Conservation (phyloP, 805 yeast species). For the Spencermartinsiella europaea region DNA sequence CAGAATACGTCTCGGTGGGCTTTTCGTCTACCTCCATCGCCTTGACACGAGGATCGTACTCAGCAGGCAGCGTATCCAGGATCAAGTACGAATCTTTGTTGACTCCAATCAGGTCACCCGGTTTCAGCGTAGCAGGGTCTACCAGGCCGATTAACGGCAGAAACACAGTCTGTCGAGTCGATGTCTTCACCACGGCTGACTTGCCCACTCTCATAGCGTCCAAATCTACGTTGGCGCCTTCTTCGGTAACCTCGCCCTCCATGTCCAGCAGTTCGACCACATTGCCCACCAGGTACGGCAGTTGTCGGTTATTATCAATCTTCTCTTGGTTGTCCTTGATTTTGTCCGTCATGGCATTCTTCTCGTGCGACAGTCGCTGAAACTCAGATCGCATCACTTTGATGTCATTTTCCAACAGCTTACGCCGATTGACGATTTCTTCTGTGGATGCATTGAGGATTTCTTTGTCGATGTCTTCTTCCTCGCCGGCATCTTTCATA, state of each 20-base stretch:
- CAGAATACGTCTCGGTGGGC: conserved; percentile 95
- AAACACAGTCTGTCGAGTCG: conserved; percentile 95
- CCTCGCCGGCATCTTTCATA: conserved; percentile 41
- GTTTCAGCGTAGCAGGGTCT: conserved; percentile 84
- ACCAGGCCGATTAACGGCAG: conserved; percentile 94
- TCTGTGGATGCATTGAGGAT: conserved; percentile 70
- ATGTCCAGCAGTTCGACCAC: conserved; percentile 91
- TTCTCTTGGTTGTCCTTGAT: conserved; percentile 95
- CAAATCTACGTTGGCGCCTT: conserved; percentile 92
- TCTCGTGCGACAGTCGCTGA: conserved; percentile 87
- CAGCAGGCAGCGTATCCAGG: conserved; percentile 92
- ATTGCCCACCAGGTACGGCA: conserved; percentile 94
- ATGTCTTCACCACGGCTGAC: conserved; percentile 97
- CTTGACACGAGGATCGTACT: conserved; percentile 94
- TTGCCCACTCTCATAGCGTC: conserved; percentile 90
- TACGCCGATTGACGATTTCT: conserved; percentile 81
- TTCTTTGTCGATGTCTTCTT: conserved; percentile 71
- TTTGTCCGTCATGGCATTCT: conserved; percentile 85
- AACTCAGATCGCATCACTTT: conserved; percentile 90
- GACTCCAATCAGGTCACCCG: conserved; percentile 97
- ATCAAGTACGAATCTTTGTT: conserved; percentile 94
- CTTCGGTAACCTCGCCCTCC: conserved; percentile 69
- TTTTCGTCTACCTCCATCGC: conserved; percentile 99
- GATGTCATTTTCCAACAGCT: conserved; percentile 88
- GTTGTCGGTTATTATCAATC: conserved; percentile 89